These are phyloP conservation scores for Pleurotus djamor DNA, from an alignment of 768 basidiomycete species.

Conservation along the genomic window DNA sequence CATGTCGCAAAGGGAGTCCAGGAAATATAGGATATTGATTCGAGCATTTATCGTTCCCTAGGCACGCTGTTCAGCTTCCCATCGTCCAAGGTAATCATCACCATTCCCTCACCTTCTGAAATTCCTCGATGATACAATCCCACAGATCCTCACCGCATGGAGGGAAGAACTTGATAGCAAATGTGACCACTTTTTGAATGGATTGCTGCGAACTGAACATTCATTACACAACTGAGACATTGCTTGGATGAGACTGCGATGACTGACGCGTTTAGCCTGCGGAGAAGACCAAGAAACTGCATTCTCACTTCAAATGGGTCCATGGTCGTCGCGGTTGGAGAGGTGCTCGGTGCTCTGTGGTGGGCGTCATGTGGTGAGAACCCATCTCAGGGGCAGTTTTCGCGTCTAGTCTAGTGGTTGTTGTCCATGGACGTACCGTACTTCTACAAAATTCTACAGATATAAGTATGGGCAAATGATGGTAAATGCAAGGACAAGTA, in stretches of 20 bases:
- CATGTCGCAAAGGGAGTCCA: slow-evolving; percentile 84
- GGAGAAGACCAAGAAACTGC: slow-evolving; percentile 31
- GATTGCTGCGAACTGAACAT: slow-evolving; percentile 75
- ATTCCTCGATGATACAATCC: slow-evolving; percentile 92
- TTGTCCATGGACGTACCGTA: too few relatives aligned
- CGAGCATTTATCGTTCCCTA: slow-evolving; percentile 86
- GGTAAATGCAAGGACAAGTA: not conserved
- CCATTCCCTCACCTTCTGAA: slow-evolving; percentile 62
- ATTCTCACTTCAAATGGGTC: slow-evolving; percentile 39
- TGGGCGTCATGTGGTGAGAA: not conserved
- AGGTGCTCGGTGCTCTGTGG: not conserved
- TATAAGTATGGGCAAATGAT: not conserved
- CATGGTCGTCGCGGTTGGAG: slow-evolving; percentile 14
- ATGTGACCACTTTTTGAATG: slow-evolving; percentile 85
- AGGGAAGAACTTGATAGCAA: slow-evolving; percentile 81
- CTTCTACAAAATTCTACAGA: not conserved
- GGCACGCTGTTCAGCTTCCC: too few relatives aligned
- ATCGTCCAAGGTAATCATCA: too few relatives aligned
- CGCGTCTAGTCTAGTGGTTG: not conserved
- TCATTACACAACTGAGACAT: slow-evolving; percentile 1
- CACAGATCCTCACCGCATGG: slow-evolving; percentile 90
- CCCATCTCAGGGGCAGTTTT: not conserved
- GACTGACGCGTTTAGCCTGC: slow-evolving; percentile 34
- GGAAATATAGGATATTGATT: slow-evolving; percentile 92
- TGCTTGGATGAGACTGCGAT: not conserved